Evolutionary conservation across 2,329 filamentous ascomycete species (phyloP).

Genomic region (Apiospora arundinis): DNA sequence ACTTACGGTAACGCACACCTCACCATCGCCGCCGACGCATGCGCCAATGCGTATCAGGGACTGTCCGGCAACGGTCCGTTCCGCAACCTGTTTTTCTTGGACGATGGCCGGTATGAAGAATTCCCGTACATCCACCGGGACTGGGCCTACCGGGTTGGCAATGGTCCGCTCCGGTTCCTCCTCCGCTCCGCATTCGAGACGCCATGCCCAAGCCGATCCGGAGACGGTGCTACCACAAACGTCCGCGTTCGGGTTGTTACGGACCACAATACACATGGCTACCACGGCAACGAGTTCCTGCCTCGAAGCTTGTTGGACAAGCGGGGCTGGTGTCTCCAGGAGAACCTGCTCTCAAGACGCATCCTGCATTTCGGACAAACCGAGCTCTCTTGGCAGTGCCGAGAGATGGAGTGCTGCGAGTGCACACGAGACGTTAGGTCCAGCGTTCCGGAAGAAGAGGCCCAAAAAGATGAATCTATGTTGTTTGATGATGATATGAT

Average conservation of each 20-base stretch:
- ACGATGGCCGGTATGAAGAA: no score
- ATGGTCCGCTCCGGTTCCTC: neutral
- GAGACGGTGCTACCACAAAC: neutral
- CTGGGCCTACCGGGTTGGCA: no score
- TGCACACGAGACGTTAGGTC: no score
- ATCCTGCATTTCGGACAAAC: no score
- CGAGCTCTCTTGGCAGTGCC: no score
- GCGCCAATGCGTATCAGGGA: neutral
- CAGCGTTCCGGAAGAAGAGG: no score
- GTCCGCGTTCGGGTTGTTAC: neutral
- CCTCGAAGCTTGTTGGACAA: neutral
- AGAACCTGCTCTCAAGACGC: neutral
- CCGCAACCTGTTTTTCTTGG: neutral
- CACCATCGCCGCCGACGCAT: neutral
- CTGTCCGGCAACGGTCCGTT: neutral
- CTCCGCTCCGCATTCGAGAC: neutral
- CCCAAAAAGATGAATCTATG: no score
- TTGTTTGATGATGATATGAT: no score
- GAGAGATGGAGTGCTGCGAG: no score
- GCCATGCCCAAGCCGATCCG: neutral
- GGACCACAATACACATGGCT: neutral
- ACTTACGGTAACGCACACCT: conserved; percentile 26
- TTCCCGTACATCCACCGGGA: no score
- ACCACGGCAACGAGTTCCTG: neutral
- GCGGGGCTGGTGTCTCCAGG: neutral